These are phyloP conservation scores for Astragalus glycyphyllos DNA, from an alignment of 306 rosid species.

Conservation along the genomic window DNA sequence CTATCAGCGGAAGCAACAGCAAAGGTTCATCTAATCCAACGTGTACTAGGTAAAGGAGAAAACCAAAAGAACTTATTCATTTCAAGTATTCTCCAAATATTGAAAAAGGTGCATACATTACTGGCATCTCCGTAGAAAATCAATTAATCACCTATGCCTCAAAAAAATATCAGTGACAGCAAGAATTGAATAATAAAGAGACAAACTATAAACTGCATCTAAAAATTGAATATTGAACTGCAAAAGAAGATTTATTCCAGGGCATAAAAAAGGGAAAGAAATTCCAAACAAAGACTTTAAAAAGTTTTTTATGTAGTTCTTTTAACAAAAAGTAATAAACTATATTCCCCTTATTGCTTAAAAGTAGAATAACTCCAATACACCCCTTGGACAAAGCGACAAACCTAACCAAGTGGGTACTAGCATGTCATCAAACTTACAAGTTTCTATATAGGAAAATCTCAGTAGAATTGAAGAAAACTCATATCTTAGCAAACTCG, in stretches of 20 bases:
- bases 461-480: neutral
- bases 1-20: slow-evolving; percentile 7
- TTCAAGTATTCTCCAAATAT: slow-evolving; percentile 32
- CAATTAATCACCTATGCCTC: slow-evolving; percentile 11
- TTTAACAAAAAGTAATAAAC: slow-evolving; percentile 10
- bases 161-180: slow-evolving; percentile 3
- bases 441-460: neutral
- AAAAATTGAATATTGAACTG: slow-evolving; percentile 18
- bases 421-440: neutral
- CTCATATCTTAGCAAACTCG: neutral
- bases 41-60: slow-evolving; percentile 21
- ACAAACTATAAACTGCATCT: slow-evolving; percentile 6
- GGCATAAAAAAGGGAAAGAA: neutral
- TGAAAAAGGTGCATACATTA: neutral
- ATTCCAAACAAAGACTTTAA: neutral
- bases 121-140: slow-evolving; percentile 5
- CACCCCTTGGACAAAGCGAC: slow-evolving; percentile 10
- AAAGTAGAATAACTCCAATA: slow-evolving; percentile 2
- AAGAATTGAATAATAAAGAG: neutral
- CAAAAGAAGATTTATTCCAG: neutral
- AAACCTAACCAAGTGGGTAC: slow-evolving; percentile 8
- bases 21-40: slow-evolving; percentile 27
- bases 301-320: neutral
- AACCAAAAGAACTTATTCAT: neutral
- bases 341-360: neutral